A percentile compares a stretch with the other conserved stretches of the same genome.
phyloP scores from a whole-genome alignment of 2,329 filamentous ascomycete genomes.

The Ampelomyces quisqualis region DNA sequence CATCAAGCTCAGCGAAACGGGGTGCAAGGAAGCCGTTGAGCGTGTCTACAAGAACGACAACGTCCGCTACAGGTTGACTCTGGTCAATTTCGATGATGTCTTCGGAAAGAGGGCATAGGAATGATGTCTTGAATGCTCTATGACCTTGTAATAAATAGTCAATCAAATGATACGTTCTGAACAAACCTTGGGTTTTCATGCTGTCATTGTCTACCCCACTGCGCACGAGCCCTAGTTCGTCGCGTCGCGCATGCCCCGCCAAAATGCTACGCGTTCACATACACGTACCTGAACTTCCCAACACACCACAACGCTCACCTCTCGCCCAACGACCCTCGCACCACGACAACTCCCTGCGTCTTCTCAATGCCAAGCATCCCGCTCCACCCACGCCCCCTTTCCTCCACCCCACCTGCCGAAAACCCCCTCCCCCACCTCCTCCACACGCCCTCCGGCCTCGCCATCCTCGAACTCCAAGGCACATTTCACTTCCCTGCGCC shows the following conservation, averaged over 20 bases:
- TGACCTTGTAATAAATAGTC: background rate
- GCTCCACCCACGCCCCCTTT: constrained; percentile 18
- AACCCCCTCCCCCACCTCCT: constrained; percentile 78
- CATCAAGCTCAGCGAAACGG: constrained; percentile 70
- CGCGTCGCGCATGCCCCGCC: constrained; percentile 9
- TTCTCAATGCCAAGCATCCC: constrained; percentile 39
- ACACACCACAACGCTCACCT: background rate
- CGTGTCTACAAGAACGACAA: constrained; percentile 67
- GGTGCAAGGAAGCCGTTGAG: constrained; percentile 68
- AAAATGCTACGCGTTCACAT: background rate
- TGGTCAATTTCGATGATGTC: constrained; percentile 67
- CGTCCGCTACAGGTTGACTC: constrained; percentile 70
- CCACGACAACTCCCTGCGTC: too few species aligned
- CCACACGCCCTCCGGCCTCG: constrained; percentile 84
- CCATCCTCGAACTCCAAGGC: constrained; percentile 89
- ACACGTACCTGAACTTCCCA: background rate
- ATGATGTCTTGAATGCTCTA: background rate
- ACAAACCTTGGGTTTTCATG: background rate
- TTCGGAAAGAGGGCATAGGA: constrained; percentile 55
- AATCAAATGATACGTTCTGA: constrained; percentile 1
- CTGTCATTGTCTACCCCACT: constrained; percentile 11
- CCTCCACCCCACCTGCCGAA: constrained; percentile 5
- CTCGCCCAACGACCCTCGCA: too few species aligned
- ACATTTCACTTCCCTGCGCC: constrained; percentile 71
- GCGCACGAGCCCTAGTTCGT: constrained; percentile 10